Evolutionary conservation across 2,329 filamentous ascomycete genomes (phyloP), one percentile per base, ranked within the genome.

Genomic region (Colletotrichum godetiae): DNA sequence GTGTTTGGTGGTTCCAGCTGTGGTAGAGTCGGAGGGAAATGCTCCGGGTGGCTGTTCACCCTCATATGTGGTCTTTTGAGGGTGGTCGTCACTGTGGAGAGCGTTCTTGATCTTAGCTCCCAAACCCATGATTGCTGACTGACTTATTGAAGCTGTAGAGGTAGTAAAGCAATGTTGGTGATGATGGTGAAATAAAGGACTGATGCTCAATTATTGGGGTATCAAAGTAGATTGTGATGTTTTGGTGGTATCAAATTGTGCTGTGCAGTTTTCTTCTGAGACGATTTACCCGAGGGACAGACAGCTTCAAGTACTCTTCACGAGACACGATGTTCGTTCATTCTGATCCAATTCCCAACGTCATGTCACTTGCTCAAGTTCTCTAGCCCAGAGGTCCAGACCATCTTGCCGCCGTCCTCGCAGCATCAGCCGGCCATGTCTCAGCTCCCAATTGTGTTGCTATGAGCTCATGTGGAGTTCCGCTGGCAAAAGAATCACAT

Each of bases 101-200:
- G 74, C 74, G 27, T 75, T 70, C 69, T 75, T 75, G 31, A 75
- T 75, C 63, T 75, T 75, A n/a, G 72, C 33, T 52, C 37, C 73
- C 49, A 75, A 65, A 66, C 74, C 74, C 74, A 75, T 75, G 58
- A 52, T 75, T 71, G 53, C 42, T 63, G 53, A 37, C 58, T 62
- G 15, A 33, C 64, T 10, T 29, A 11, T 49, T 33, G 8, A 15
- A 27, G n/a, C 37, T 27, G 31, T n/a, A 49, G 42, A n/a, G 61
- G 31, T 55, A 55, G 37, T 55, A 5, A 55, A 55, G 8, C 3
- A n/a, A 10, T 37, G 6, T 22, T 35, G n/a, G 5, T 29, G 27
- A 29, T 12, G 8, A n/a, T 49, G 19, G 4, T n/a, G 22, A 19
- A 3, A 22, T 22, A 49, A 49, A n/a, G 2, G 42, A 2, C n/a